Evolutionary conservation across 768 basidiomycete species (phyloP).

Genomic region (Scleroderma bovista): DNA sequence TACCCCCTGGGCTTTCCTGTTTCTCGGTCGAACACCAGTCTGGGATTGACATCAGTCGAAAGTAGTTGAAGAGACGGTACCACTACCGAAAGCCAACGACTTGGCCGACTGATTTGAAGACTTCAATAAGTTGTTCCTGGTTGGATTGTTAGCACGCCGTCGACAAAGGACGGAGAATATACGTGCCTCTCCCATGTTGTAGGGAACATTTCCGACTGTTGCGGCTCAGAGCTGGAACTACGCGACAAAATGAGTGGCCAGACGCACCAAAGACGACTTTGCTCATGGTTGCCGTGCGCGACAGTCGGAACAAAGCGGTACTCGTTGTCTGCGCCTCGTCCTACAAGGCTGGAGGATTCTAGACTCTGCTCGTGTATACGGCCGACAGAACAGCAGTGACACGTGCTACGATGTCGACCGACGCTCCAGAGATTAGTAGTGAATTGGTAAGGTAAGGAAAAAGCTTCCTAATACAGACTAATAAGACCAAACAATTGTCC

Average conservation of each 20-base stretch:
- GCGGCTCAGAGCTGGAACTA: constrained; percentile 1
- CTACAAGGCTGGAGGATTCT: neutral
- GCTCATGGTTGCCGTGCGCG: constrained; percentile 40
- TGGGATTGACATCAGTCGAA: constrained; percentile 24
- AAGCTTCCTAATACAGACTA: too few relatives aligned
- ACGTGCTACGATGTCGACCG: neutral
- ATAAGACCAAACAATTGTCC: too few relatives aligned
- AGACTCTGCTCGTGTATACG: too few relatives aligned
- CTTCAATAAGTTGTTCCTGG: constrained; percentile 78
- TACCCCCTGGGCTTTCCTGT: constrained; percentile 95
- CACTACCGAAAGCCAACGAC: constrained; percentile 80
- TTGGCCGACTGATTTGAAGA: constrained; percentile 85
- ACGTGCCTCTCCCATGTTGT: constrained; percentile 76
- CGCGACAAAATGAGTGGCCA: neutral
- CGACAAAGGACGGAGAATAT: neutral
- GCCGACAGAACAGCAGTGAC: neutral
- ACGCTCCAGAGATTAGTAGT: neutral
- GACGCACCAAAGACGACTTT: constrained; percentile 69
- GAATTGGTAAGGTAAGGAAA: too few relatives aligned
- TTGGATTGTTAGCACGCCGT: constrained; percentile 5
- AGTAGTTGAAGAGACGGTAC: neutral
- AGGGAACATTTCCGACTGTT: constrained; percentile 83
- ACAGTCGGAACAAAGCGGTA: neutral
- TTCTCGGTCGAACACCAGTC: constrained; percentile 84
- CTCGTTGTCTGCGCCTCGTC: too few relatives aligned